These are phyloP conservation scores for Diutina ranongensis DNA, from an alignment of 1,139 yeast species.

Conservation along the genomic window DNA sequence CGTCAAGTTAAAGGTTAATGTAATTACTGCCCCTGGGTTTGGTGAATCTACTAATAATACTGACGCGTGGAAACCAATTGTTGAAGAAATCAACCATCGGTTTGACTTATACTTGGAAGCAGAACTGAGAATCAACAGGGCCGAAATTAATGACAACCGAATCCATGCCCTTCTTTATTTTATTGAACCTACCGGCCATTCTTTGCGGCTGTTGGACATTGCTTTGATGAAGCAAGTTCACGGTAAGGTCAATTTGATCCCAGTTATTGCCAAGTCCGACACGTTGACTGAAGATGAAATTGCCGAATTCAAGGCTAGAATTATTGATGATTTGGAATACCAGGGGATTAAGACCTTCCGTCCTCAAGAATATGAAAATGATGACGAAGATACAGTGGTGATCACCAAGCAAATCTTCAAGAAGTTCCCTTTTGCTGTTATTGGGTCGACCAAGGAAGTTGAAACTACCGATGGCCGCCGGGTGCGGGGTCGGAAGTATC, in stretches of 20 bases:
- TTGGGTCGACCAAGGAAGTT: conserved; percentile 78
- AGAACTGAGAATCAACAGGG: conserved; percentile 78
- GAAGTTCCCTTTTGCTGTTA: conserved; percentile 85
- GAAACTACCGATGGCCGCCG: conserved; percentile 62
- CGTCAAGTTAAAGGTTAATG: conserved; percentile 73
- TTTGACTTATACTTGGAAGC: conserved; percentile 83
- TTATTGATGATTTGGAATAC: conserved; percentile 62
- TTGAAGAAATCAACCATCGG: conserved; percentile 78
- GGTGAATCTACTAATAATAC: conserved; percentile 85
- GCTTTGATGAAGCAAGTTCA: conserved; percentile 82
- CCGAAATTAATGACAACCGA: conserved; percentile 62
- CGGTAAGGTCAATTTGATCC: conserved; percentile 86
- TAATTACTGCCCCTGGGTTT: conserved; percentile 88
- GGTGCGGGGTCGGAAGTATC: conserved; percentile 90
- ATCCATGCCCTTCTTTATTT: conserved; percentile 83
- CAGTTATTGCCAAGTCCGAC: conserved; percentile 91
- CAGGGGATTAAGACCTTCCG: conserved; percentile 71
- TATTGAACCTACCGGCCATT: conserved; percentile 96
- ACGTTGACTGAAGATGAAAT: conserved; percentile 86
- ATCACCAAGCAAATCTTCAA: conserved; percentile 58
- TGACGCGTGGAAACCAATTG: conserved; percentile 88
- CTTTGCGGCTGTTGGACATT: conserved; percentile 80
- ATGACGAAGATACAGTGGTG: conserved; percentile 71
- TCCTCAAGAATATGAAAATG: conserved; percentile 48
- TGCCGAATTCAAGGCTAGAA: conserved; percentile 56